Base-by-base conservation (phyloP, 2,329 filamentous ascomycete species). In the Colletotrichum magnum region DNA sequence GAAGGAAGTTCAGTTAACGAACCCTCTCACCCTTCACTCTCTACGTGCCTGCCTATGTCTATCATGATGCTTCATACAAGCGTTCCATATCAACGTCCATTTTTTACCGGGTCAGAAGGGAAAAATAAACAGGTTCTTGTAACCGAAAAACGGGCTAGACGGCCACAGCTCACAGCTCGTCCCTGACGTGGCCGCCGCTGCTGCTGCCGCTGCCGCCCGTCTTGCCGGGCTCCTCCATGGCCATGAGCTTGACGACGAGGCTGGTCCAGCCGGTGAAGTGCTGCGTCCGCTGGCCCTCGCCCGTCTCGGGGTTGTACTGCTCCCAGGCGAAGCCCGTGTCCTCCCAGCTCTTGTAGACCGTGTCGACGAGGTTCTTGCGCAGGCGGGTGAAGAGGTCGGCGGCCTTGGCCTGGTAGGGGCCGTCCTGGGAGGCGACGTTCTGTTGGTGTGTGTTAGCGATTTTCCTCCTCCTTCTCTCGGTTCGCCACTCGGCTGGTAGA, bases 261-360 rank as follows among this genome's bases (percentile, higher is more conserved):
- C 94, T 97, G n/a, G 96, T 99, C 96, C 96, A 99, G 58, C 96
- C 96, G 0, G 96, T 98, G 79, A 99, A 99, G 81, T 98, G 95
- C 85, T 98, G 94, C 5, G 95, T 98, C 50, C 96, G 88, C 85
- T 98, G 95, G n/a, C 96, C 96, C 61, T 89, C 88, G 53, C 96
- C 96, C 4, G 94, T 97, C 75, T 97, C 94, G 0, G 95, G 94
- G 79, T 97, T 94, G 80, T 98, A 99, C 83, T 99, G 96, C 82
- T 99, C 96, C 95, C 95, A 99, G 0, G 95, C 96, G 78, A 98
- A 98, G 18, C 95, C 95, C 0, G 96, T 98, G 77, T 93, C 89
- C 77, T 91, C 86, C 95, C 95, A 99, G 78, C 91, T 91, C 67
- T 91, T 88, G 83, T 92, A 98, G 15, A 98, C 93, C 2, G 95